Conservation (phyloP, 768 basidiomycete genomes). For the Leccinum subgranulosum region DNA sequence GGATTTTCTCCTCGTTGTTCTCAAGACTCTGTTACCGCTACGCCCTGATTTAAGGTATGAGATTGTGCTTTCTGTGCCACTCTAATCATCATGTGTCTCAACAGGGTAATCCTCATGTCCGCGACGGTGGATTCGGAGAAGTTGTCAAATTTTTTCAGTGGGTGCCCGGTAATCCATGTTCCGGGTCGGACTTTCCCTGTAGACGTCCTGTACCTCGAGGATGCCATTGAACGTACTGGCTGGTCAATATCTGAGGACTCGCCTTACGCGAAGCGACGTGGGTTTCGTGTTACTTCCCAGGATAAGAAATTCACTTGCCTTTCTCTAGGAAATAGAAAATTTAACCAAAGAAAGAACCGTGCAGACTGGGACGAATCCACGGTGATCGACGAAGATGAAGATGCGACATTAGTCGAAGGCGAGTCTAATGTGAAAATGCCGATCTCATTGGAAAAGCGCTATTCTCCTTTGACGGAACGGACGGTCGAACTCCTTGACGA, state of each 20-base stretch:
- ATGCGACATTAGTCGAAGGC: constrained; percentile 37
- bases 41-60: constrained; percentile 81
- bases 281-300: constrained; percentile 23
- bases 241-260: constrained; percentile 82
- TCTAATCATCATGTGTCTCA: constrained; percentile 4
- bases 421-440: constrained; percentile 21
- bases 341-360: constrained; percentile 55
- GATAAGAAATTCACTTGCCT: neutral
- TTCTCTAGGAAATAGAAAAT: constrained; percentile 57
- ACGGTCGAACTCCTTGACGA: constrained; percentile 88
- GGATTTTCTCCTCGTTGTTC: constrained; percentile 92
- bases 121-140: constrained; percentile 93
- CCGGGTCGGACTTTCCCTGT: constrained; percentile 97
- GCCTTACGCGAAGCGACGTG: constrained; percentile 73
- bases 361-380: constrained; percentile 81
- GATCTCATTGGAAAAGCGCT: constrained; percentile 71
- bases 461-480: constrained; percentile 67
- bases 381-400: constrained; percentile 61
- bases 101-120: constrained; percentile 91
- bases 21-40: constrained; percentile 76
- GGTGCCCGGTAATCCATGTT: constrained; percentile 78
- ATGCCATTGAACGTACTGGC: constrained; percentile 77
- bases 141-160: constrained; percentile 85
- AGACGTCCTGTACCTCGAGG: constrained; percentile 80
- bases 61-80: neutral